Evolutionary conservation across 805 yeast genomes (phyloP).

Genomic region (Tetrapisispora phaffii): DNA sequence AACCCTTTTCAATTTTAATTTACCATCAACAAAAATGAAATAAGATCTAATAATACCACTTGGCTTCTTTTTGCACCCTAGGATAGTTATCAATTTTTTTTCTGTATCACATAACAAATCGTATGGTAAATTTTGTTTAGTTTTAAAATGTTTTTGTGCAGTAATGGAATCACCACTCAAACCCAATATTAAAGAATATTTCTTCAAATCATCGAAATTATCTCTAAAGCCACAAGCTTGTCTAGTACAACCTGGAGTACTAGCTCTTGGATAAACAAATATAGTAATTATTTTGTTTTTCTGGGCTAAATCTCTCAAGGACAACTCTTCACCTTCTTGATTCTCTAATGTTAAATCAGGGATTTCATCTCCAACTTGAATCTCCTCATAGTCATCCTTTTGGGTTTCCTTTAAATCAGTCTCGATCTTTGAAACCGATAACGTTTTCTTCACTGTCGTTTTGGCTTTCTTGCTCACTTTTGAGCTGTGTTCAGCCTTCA

Average conservation of each 20-base stretch:
- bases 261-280: slow-evolving; percentile 83
- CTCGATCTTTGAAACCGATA: not conserved
- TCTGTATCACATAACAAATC: slow-evolving; percentile 69
- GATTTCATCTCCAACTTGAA: slow-evolving; percentile 50
- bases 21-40: slow-evolving; percentile 79
- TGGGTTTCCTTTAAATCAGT: not conserved
- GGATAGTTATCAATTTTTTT: slow-evolving; percentile 51
- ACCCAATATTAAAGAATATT: slow-evolving; percentile 55
- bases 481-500: not conserved
- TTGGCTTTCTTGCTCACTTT: not conserved
- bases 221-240: slow-evolving; percentile 87
- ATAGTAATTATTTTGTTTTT: slow-evolving; percentile 41
- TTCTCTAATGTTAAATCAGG: slow-evolving; percentile 56
- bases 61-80: slow-evolving; percentile 80
- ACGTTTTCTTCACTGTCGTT: slow-evolving; percentile 3
- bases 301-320: slow-evolving; percentile 34
- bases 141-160: slow-evolving; percentile 66
- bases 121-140: slow-evolving; percentile 64
- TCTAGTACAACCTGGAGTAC: slow-evolving; percentile 93
- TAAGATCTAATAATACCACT: slow-evolving; percentile 79
- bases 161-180: slow-evolving; percentile 73
- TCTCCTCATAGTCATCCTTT: slow-evolving; percentile 4
- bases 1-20: slow-evolving; percentile 36
- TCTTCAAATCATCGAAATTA: slow-evolving; percentile 35
- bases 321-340: slow-evolving; percentile 59